phyloP scores from a whole-genome alignment of 495 filamentous ascomycete genomes.

The Hypoxylon cercidicola region DNA sequence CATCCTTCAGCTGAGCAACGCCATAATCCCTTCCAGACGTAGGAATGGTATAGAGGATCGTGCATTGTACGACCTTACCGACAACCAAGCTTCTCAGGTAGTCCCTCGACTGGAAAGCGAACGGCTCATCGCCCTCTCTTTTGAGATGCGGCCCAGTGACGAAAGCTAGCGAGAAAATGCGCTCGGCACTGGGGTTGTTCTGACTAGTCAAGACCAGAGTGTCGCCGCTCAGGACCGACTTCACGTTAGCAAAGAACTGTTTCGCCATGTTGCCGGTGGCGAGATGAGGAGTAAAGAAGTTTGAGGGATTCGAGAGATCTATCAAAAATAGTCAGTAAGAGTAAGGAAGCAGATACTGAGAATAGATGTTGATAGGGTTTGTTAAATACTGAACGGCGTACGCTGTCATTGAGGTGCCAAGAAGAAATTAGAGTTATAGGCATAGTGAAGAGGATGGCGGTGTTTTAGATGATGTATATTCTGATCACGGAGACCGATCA shows the following conservation, averaged over 20 bases:
- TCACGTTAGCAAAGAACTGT: constrained; percentile 78
- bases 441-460: constrained; percentile 5
- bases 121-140: constrained; percentile 91
- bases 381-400: not conserved
- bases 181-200: constrained; percentile 80
- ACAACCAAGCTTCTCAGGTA: constrained; percentile 84
- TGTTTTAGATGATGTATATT: not conserved
- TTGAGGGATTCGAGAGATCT: constrained; percentile 31
- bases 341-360: not conserved
- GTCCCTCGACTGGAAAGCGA: constrained; percentile 92
- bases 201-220: constrained; percentile 81
- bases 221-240: constrained; percentile 92
- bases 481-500: not conserved
- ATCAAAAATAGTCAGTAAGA: constrained; percentile 16
- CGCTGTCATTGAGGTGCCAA: not conserved
- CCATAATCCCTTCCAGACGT: constrained; percentile 91
- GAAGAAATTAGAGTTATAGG: constrained; percentile 3
- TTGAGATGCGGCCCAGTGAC: constrained; percentile 86
- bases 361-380: not conserved
- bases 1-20: constrained; percentile 74
- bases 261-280: constrained; percentile 49
- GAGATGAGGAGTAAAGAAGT: constrained; percentile 28
- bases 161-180: constrained; percentile 87
- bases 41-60: constrained; percentile 81
- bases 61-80: constrained; percentile 87